Conservation (phyloP, 164 flowering plant species). For the Berberis thunbergii region DNA sequence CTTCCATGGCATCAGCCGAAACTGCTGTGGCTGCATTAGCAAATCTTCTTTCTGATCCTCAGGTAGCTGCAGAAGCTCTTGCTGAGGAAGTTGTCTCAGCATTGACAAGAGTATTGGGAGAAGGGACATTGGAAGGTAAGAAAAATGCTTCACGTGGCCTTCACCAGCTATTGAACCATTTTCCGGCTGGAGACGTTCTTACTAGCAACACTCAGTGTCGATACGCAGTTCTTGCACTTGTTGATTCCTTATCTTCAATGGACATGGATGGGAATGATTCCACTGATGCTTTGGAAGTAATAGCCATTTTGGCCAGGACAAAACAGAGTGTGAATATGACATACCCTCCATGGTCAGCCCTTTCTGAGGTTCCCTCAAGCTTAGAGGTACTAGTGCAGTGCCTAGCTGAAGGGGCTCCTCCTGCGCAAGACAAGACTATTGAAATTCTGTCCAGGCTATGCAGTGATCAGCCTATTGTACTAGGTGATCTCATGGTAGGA, state of each 20-base stretch:
- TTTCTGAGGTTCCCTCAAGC: constrained; percentile 61
- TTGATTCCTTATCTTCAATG: constrained; percentile 52
- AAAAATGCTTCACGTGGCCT: constrained; percentile 75
- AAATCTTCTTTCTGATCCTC: constrained; percentile 76
- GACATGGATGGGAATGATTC: constrained; percentile 50
- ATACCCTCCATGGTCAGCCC: constrained; percentile 50
- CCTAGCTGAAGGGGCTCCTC: constrained; percentile 62
- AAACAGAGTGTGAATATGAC: constrained; percentile 42
- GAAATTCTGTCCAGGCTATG: constrained; percentile 75
- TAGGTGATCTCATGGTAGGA: constrained; percentile 56
- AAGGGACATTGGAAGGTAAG: constrained; percentile 79
- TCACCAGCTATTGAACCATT: constrained; percentile 63
- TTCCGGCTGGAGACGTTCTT: constrained; percentile 75
- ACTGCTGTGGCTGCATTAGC: constrained; percentile 88
- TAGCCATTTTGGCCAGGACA: constrained; percentile 59
- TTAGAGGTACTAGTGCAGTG: constrained; percentile 52
- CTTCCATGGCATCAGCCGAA: constrained; percentile 76
- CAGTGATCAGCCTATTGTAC: constrained; percentile 51
- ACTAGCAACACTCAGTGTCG: constrained; percentile 58
- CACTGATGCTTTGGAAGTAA: constrained; percentile 53
- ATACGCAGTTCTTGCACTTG: constrained; percentile 54
- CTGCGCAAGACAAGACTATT: constrained; percentile 70
- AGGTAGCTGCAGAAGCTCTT: constrained; percentile 73
- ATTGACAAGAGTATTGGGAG: constrained; percentile 63
- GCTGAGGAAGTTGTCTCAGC: constrained; percentile 79